Evolutionary conservation across 352 stramenopile genomes (phyloP).

Genomic region (Globisporangium takayamanum): DNA sequence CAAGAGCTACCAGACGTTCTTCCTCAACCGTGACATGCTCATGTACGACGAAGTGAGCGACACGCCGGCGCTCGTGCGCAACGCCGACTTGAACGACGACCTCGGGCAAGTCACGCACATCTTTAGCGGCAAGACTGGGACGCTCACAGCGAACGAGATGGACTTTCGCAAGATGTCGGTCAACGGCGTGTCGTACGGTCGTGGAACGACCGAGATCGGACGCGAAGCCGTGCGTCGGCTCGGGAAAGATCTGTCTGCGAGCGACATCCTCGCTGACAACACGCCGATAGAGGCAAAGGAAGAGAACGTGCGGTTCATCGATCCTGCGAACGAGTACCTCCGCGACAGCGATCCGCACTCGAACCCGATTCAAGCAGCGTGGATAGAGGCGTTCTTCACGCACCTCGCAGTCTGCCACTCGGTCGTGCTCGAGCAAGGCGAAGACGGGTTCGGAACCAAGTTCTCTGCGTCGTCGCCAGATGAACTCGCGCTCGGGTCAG

Average conservation of each 20-base stretch:
- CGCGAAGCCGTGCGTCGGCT: slow-evolving; percentile 60
- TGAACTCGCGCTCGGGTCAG: slow-evolving; percentile 75
- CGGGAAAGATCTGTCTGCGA: slow-evolving; percentile 70
- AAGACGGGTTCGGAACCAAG: slow-evolving; percentile 27
- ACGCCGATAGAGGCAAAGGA: slow-evolving; percentile 43
- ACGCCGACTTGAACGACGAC: slow-evolving; percentile 83
- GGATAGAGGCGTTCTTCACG: slow-evolving; percentile 79
- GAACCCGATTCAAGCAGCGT: slow-evolving; percentile 48
- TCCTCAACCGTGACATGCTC: slow-evolving; percentile 77
- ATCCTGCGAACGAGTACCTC: slow-evolving; percentile 56
- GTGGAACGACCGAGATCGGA: slow-evolving; percentile 80
- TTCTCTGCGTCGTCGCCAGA: slow-evolving; percentile 82
- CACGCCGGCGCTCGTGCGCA: slow-evolving; percentile 74
- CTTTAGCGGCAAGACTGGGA: slow-evolving; percentile 86
- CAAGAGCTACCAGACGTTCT: slow-evolving; percentile 84
- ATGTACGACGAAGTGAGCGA: slow-evolving; percentile 83
- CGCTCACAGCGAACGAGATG: slow-evolving; percentile 85
- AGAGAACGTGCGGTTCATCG: slow-evolving; percentile 79
- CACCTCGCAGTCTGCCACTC: slow-evolving; percentile 84
- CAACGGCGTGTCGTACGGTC: slow-evolving; percentile 73
- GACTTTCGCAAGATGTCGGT: slow-evolving; percentile 87
- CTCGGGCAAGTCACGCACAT: slow-evolving; percentile 86
- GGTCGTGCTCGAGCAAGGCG: slow-evolving; percentile 67
- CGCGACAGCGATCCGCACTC: slow-evolving; percentile 37
- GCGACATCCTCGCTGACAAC: slow-evolving; percentile 66